A percentile compares a stretch with the other conserved stretches of the same genome.
Evolutionary conservation across 345 rosid species (phyloP).

Genomic region (Sapria himalayana): DNA sequence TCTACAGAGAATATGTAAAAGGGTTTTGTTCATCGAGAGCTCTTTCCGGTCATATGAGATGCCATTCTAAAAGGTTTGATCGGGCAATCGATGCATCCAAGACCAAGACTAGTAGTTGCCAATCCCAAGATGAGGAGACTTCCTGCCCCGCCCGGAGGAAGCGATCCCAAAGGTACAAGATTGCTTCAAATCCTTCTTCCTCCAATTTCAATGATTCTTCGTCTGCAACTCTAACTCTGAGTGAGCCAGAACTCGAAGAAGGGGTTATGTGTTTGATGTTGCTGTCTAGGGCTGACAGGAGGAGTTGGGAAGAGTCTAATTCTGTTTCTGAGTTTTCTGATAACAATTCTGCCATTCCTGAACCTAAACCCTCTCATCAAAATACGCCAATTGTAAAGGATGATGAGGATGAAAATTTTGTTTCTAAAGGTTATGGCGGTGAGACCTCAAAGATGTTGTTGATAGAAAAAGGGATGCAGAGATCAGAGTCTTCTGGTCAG

Average conservation of each 20-base stretch:
- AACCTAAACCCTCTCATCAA: slow-evolving; percentile 12
- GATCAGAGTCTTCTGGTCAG: slow-evolving; percentile 1
- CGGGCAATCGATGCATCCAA: slow-evolving; percentile 10
- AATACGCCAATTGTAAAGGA: no score
- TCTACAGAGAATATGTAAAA: no score
- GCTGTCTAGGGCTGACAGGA: slow-evolving; percentile 43
- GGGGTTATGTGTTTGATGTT: slow-evolving; percentile 42
- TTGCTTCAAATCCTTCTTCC: slow-evolving; percentile 22
- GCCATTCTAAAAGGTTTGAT: slow-evolving; percentile 5
- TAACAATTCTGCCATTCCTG: slow-evolving; percentile 15
- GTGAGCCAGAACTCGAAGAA: slow-evolving; percentile 38
- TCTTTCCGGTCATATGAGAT: slow-evolving; percentile 13
- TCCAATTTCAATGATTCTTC: slow-evolving; percentile 18
- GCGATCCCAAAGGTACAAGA: slow-evolving; percentile 17
- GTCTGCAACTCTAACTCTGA: slow-evolving; percentile 28
- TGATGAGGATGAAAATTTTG: slow-evolving; percentile 7
- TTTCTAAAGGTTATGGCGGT: not conserved
- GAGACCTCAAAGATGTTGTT: slow-evolving; percentile 8
- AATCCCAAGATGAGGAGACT: slow-evolving; percentile 26
- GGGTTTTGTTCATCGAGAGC: no score
- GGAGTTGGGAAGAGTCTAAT: slow-evolving; percentile 12
- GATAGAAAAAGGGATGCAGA: slow-evolving; percentile 5
- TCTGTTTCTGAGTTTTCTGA: slow-evolving; percentile 23
- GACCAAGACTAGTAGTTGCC: slow-evolving; percentile 25
- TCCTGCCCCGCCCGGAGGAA: slow-evolving; percentile 15